Conservation (phyloP, 257 asterid genomes). For the Buddleja alternifolia region DNA sequence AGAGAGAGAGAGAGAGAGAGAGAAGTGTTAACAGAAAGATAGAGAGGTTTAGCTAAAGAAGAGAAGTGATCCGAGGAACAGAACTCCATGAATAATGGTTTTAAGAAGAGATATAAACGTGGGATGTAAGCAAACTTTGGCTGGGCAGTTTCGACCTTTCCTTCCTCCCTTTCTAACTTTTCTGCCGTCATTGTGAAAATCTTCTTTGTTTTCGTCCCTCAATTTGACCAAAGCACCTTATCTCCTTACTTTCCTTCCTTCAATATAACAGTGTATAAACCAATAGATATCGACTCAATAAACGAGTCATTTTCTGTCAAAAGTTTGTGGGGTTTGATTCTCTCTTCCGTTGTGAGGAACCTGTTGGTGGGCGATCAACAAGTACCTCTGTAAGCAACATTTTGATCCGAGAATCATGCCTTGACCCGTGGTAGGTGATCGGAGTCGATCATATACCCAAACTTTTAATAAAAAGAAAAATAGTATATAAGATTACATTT, state of each 20-base stretch:
- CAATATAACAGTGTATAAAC: too few relatives aligned
- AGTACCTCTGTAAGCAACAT: too few relatives aligned
- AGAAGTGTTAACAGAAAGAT: conserved; percentile 39
- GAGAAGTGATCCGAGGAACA: conserved; percentile 37
- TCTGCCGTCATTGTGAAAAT: conserved; percentile 27
- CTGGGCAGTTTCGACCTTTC: conserved; percentile 24
- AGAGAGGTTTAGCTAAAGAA: conserved; percentile 37
- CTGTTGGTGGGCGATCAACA: too few relatives aligned
- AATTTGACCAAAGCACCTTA: conserved; percentile 22
- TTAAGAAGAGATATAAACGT: conserved; percentile 48
- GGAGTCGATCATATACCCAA: too few relatives aligned
- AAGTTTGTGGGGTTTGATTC: too few relatives aligned
- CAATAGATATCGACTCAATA: too few relatives aligned
- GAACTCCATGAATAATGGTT: conserved; percentile 49
- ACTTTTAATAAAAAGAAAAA: too few relatives aligned
- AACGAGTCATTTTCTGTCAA: too few relatives aligned
- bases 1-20: conserved; percentile 23
- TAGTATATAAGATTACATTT: too few relatives aligned
- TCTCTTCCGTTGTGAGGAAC: too few relatives aligned
- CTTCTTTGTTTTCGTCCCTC: conserved; percentile 8
- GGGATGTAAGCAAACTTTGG: conserved; percentile 41
- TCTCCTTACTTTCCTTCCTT: background rate
- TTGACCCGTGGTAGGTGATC: too few relatives aligned
- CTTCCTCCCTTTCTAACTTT: conserved; percentile 21
- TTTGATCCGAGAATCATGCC: too few relatives aligned